Evolutionary conservation across 2,329 filamentous ascomycete genomes (phyloP), one percentile per base, ranked within the genome.

Genomic region (Diplodia mutila): DNA sequence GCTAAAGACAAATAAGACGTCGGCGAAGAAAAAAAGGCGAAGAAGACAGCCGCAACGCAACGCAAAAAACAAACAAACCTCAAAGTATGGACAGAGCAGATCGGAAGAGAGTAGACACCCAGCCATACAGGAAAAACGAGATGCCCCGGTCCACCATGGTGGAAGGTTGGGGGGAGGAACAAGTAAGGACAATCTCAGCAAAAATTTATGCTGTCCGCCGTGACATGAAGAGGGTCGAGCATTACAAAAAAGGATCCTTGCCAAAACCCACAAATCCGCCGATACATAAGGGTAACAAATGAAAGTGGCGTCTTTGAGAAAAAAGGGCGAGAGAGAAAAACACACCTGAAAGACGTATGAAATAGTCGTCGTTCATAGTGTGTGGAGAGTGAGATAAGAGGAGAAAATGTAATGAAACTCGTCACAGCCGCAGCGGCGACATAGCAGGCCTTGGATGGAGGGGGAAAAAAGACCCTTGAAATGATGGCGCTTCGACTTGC

Each of bases 1-100:
- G 64, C 64, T 67, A 61, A 61, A 61, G 29, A 29, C 14, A 42
- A 37, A 32, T 29, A 27, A 61, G 46, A 67, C 46, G 42, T 32
- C 49, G 46, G 49, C 32, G 46, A 27, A 37, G 27, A 7, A 37
- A 32, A 59, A 52, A 37, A 16, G 18, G 54, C 21, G n/a, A n/a
- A n/a, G n/a, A n/a, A n/a, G n/a, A 46, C 11, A 18, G 11, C 25
- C 11, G 23, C 25, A 52, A 23, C 16, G 16, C 59, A 21, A 32
- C 52, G 32, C 16, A n/a, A 34, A 21, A 55, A 53, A 55, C 23
- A 54, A 37, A 46, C 23, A 23, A 46, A 21, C 29, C 29, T 8
- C 2, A 21, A 53, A 51, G 29, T 65, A 55, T 53, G 46, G 52
- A 48, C 64, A 55, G 64, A 49, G 65, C 27, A 52, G 54, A 61